These are phyloP conservation scores for Xerocomellus dryophilus DNA, from an alignment of 768 basidiomycete species.

Conservation along the genomic window DNA sequence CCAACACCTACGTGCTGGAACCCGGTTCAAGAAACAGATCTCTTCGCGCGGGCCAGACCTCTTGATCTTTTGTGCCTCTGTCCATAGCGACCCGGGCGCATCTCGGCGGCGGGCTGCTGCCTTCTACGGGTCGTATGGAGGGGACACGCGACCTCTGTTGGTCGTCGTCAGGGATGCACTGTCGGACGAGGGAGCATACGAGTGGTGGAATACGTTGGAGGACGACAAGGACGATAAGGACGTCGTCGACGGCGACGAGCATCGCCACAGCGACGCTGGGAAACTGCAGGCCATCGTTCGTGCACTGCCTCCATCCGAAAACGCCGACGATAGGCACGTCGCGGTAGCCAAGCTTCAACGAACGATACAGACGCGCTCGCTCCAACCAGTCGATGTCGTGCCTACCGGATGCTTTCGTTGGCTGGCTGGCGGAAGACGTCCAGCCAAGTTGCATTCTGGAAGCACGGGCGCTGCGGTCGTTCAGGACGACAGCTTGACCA, in stretches of 20 bases:
- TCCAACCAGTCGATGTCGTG: constrained; percentile 21
- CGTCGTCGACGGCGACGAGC: not conserved
- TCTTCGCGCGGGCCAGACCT: constrained; percentile 25
- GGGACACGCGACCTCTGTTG: constrained; percentile 26
- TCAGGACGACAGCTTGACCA: constrained; percentile 17
- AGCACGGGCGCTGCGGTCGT: not conserved
- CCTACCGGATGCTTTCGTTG: constrained; percentile 23
- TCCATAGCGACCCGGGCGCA: not conserved
- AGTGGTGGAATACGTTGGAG: constrained; percentile 21
- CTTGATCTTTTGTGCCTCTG: constrained; percentile 22
- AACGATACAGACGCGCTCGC: constrained; percentile 21
- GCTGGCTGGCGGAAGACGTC: constrained; percentile 10
- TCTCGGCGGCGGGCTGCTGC: constrained; percentile 13
- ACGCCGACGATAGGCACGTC: not conserved
- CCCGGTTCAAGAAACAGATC: constrained; percentile 25
- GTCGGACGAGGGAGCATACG: constrained; percentile 17
- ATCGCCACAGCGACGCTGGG: not conserved
- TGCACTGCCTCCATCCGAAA: constrained; percentile 15
- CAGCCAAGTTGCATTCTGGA: not conserved
- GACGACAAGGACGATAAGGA: constrained; percentile 6
- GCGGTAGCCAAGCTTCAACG: constrained; percentile 12
- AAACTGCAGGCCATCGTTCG: constrained; percentile 23
- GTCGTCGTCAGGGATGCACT: constrained; percentile 22
- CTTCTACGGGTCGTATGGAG: constrained; percentile 24
- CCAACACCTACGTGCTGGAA: constrained; percentile 19